These are phyloP conservation scores for Phytophthora nicotianae DNA, from an alignment of 352 stramenopile species.

Conservation along the genomic window DNA sequence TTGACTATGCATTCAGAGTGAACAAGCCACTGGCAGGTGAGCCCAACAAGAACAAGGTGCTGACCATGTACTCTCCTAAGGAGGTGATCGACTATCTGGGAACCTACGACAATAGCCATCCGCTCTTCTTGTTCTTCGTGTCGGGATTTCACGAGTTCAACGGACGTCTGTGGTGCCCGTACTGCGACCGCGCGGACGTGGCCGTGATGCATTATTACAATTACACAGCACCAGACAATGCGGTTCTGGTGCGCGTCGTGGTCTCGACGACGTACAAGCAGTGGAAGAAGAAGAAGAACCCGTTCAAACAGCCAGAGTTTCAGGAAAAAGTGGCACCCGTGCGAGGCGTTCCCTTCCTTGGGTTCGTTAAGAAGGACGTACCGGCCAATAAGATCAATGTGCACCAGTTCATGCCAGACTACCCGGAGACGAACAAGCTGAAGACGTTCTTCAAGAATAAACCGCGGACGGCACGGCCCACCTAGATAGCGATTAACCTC, in stretches of 20 bases:
- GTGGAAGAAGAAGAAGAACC: slow-evolving; percentile 85
- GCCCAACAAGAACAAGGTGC: slow-evolving; percentile 64
- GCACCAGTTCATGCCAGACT: slow-evolving; percentile 70
- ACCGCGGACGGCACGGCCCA: slow-evolving; percentile 28
- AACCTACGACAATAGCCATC: slow-evolving; percentile 72
- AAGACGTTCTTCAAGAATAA: slow-evolving; percentile 55
- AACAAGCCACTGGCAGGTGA: slow-evolving; percentile 49
- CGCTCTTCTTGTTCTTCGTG: slow-evolving; percentile 82
- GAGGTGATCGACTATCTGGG: slow-evolving; percentile 61
- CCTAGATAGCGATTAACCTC: slow-evolving; percentile 7
- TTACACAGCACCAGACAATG: slow-evolving; percentile 61
- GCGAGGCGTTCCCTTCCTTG: slow-evolving; percentile 69
- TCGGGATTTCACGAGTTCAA: slow-evolving; percentile 79
- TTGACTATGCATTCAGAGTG: slow-evolving; percentile 74
- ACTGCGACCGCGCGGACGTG: slow-evolving; percentile 75
- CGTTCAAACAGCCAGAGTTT: slow-evolving; percentile 71
- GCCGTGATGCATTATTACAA: slow-evolving; percentile 84
- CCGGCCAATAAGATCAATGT: slow-evolving; percentile 48
- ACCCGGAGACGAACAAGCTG: slow-evolving; percentile 51
- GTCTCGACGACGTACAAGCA: slow-evolving; percentile 65
- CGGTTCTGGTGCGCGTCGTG: slow-evolving; percentile 61
- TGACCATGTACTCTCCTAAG: slow-evolving; percentile 51
- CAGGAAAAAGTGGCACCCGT: slow-evolving; percentile 61
- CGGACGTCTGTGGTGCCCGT: slow-evolving; percentile 78
- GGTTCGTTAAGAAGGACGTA: slow-evolving; percentile 62